These are phyloP conservation scores for Ustilago sp. DNA, from an alignment of 1,284 basidiomycete genomes.

Conservation along the genomic window DNA sequence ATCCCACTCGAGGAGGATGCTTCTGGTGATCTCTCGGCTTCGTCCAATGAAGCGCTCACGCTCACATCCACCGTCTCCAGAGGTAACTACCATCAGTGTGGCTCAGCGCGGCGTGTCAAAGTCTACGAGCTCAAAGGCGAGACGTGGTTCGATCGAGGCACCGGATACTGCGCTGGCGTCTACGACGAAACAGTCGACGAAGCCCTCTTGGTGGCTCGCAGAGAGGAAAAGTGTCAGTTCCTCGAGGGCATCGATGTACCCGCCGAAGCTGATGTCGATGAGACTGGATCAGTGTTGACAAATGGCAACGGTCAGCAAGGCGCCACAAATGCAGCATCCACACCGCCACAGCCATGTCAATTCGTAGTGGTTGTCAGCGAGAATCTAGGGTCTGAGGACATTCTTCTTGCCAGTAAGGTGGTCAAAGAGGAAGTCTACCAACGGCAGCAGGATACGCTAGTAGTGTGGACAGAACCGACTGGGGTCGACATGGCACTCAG, in stretches of 20 bases:
- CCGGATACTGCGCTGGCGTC: conserved; percentile 68
- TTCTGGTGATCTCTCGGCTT: conserved; percentile 44
- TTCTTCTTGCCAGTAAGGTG: conserved; percentile 62
- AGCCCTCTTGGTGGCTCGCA: conserved; percentile 64
- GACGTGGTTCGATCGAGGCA: conserved; percentile 66
- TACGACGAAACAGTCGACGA: conserved; percentile 67
- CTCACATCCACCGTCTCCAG: conserved; percentile 63
- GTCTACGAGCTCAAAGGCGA: conserved; percentile 67
- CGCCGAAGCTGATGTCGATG: conserved; percentile 27
- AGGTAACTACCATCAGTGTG: conserved; percentile 67
- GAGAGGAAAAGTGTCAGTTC: conserved; percentile 62
- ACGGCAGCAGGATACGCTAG: conserved; percentile 81
- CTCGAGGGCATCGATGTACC: conserved; percentile 53
- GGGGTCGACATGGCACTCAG: conserved; percentile 95
- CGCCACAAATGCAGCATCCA: conserved; percentile 44
- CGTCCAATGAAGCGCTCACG: conserved; percentile 52
- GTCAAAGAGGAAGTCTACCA: conserved; percentile 69
- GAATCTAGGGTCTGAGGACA: conserved; percentile 64
- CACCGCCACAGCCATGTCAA: conserved; percentile 41
- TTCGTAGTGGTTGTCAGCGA: conserved; percentile 66
- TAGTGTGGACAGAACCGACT: conserved; percentile 98
- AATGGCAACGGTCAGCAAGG: conserved; percentile 30
- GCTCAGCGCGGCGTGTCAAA: conserved; percentile 67
- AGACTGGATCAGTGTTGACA: conserved; percentile 49
- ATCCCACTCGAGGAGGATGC: conserved; percentile 49